phyloP scores from a whole-genome alignment of 1,139 yeast species.

The Pichia sp. region DNA sequence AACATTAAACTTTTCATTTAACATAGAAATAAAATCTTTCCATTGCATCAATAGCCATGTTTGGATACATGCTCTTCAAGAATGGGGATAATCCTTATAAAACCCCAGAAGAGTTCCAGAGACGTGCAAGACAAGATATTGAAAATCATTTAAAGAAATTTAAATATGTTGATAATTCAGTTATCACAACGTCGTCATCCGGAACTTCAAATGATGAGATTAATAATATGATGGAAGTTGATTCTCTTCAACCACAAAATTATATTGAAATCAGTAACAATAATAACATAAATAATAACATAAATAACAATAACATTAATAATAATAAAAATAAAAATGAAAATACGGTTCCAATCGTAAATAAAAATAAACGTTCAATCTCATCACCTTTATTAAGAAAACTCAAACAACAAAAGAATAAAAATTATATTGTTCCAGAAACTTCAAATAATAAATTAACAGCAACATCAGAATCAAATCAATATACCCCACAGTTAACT shows the following conservation, averaged over 20 bases:
- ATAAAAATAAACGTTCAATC: constrained; percentile 8
- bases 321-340: neutral
- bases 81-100: constrained; percentile 20
- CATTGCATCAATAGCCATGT: constrained; percentile 18
- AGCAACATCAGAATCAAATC: constrained; percentile 9
- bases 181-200: neutral
- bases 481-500: constrained; percentile 7
- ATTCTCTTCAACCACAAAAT: neutral
- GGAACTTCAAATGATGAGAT: neutral
- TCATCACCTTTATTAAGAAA: constrained; percentile 19
- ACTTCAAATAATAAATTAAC: neutral
- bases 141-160: constrained; percentile 23
- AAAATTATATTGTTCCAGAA: neutral
- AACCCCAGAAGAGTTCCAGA: constrained; percentile 29
- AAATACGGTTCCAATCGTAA: neutral
- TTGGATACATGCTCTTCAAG: constrained; percentile 26
- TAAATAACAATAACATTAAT: neutral
- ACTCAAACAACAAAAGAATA: constrained; percentile 13
- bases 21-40: neutral
- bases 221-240: neutral
- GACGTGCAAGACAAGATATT: constrained; percentile 28
- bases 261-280: neutral
- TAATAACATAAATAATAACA: neutral
- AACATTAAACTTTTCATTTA: neutral
- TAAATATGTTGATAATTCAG: neutral